Percentiles rank a stretch among this genome's conserved stretches.
These are phyloP conservation scores for Fusarium acutatum DNA, from an alignment of 2,329 filamentous ascomycete genomes.

Conservation along the genomic window DNA sequence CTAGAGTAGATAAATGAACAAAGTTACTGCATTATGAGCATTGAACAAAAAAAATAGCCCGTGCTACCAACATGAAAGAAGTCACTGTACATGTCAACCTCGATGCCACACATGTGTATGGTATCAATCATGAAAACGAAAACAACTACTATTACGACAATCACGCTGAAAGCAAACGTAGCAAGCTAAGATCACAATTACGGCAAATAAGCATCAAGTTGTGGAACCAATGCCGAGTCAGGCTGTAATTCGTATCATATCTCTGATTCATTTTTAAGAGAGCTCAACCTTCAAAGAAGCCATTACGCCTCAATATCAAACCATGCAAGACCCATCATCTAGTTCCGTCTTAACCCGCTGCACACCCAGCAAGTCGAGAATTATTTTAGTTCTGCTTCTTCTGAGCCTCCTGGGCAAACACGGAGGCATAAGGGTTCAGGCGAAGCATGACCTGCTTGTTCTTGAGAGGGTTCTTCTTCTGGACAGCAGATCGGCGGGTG, in stretches of 20 bases:
- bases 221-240: slow-evolving; percentile 30
- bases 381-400: slow-evolving; percentile 51
- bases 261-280: slow-evolving; percentile 47
- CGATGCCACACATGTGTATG: not conserved
- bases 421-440: slow-evolving; percentile 96
- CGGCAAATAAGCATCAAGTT: not conserved
- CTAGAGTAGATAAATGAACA: not conserved
- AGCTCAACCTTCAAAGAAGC: slow-evolving; percentile 49
- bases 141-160: not conserved
- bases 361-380: slow-evolving; percentile 50
- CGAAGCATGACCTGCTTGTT: slow-evolving; percentile 99
- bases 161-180: not conserved
- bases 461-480: slow-evolving; percentile 99
- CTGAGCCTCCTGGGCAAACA: slow-evolving; percentile 77
- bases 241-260: slow-evolving; percentile 46
- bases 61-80: not conserved
- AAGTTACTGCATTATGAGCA: not conserved
- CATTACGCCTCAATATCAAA: slow-evolving; percentile 51
- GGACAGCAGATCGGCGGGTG: slow-evolving; percentile 89
- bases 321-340: slow-evolving; percentile 44
- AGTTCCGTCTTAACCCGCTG: slow-evolving; percentile 45
- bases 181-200: not conserved
- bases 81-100: not conserved
- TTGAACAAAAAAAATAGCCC: not conserved
- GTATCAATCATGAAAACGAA: not conserved